A percentile compares a stretch with the other conserved stretches of the same genome.
Evolutionary conservation across 805 yeast species (phyloP).

Genomic region (Candida silvatica): DNA sequence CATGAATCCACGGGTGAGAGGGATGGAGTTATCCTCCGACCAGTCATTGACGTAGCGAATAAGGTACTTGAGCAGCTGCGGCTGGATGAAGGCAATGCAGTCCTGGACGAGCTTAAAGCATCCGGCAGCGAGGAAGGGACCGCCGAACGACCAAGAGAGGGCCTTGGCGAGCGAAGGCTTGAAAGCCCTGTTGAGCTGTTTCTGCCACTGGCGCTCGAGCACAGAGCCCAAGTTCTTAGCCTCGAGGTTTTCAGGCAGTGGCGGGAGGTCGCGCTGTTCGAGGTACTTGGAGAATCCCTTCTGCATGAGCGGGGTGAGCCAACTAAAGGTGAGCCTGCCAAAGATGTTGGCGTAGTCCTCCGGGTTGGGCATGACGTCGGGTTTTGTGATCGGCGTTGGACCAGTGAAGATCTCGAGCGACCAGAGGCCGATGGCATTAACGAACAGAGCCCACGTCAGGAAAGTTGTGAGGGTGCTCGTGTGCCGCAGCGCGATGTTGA

Average conservation of each 20-base stretch:
- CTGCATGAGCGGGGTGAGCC: constrained; percentile 54
- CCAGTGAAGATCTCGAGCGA: constrained; percentile 35
- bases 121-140: constrained; percentile 62
- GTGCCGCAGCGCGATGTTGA: constrained; percentile 31
- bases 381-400: constrained; percentile 23
- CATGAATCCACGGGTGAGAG: constrained; percentile 68
- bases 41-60: constrained; percentile 53
- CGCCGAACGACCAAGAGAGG: constrained; percentile 64
- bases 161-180: constrained; percentile 33
- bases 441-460: constrained; percentile 15
- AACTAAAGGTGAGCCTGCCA: constrained; percentile 42
- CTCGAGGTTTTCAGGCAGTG: constrained; percentile 59
- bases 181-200: constrained; percentile 30
- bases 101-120: constrained; percentile 69
- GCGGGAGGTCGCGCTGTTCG: constrained; percentile 59
- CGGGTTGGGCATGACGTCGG: constrained; percentile 32
- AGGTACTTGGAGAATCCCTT: constrained; percentile 40
- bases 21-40: constrained; percentile 37
- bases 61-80: constrained; percentile 64
- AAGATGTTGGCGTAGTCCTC: constrained; percentile 40
- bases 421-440: constrained; percentile 33
- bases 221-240: constrained; percentile 40
- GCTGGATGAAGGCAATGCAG: constrained; percentile 76
- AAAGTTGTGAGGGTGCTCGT: constrained; percentile 24
- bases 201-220: constrained; percentile 54